These are phyloP conservation scores for Stachybotrys echinatus DNA, from an alignment of 2,329 filamentous ascomycete genomes.

Conservation along the genomic window DNA sequence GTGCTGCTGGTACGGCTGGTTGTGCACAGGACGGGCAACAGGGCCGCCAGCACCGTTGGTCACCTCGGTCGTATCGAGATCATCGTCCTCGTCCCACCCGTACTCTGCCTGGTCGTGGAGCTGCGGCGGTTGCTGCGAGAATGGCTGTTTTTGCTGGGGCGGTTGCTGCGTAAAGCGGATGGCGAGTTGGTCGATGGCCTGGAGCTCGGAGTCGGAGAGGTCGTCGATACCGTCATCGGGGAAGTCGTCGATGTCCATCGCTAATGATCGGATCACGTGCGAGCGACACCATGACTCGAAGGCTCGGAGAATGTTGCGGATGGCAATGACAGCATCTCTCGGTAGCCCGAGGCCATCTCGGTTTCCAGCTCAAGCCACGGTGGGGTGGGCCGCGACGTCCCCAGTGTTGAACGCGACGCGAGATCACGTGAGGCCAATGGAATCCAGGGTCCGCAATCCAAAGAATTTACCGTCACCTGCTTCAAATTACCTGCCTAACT, in stretches of 20 bases:
- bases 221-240: constrained; percentile 60
- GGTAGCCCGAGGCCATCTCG: too few relatives aligned
- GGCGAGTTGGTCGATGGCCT: constrained; percentile 60
- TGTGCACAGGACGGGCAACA: constrained; percentile 27
- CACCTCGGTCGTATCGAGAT: constrained; percentile 54
- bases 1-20: constrained; percentile 26
- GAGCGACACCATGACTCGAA: not conserved
- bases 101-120: constrained; percentile 18
- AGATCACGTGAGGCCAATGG: constrained; percentile 23
- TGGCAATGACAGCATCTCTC: too few relatives aligned
- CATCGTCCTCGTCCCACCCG: constrained; percentile 49
- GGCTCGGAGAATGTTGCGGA: not conserved
- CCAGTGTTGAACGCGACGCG: constrained; percentile 18
- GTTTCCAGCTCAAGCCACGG: not conserved
- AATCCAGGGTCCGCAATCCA: too few relatives aligned
- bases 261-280: constrained; percentile 6
- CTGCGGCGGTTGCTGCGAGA: constrained; percentile 9
- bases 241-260: constrained; percentile 49
- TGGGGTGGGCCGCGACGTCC: not conserved
- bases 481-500: too few relatives aligned
- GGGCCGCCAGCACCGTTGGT: constrained; percentile 41
- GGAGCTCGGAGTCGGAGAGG: constrained; percentile 50
- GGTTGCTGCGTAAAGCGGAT: constrained; percentile 52
- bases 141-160: constrained; percentile 9
- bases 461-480: too few relatives aligned